Evolutionary conservation across 306 rosid genomes (phyloP), one percentile per base, ranked within the genome.

Genomic region (Cucurbita maxima): DNA sequence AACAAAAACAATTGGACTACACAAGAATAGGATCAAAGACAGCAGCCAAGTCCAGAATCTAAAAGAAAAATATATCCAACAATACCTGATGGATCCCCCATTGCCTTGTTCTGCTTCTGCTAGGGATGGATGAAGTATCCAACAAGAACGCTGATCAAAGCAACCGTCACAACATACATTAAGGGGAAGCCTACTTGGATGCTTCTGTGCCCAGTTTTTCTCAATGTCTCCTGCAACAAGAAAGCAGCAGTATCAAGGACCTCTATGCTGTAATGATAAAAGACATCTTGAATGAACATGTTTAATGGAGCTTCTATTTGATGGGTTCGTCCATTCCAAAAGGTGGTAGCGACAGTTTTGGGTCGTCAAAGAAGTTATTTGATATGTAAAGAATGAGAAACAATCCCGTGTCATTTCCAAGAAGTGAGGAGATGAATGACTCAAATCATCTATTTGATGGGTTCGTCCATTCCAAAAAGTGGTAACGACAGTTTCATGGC

Each of bases 111-210:
- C 6, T 47, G 38, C 12, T 67, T 20, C 38, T 22, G 20, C 78
- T 77, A 87, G 18, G 87, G 77, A 81, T 89, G 95, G 75, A 89
- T 56, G 44, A 77, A 81, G 80, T 86, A 94, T 75, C 99, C 97
- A 13, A 88, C 70, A 20, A 79, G 85, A 79, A 87, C 71, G 45
- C 99, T 82, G 67, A 87, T 60, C 47, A 88, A 83, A 67, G 90
- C 95, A 77, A 91, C 86, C 90, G 83, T 79, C 75, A 86, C 82
- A 77, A 89, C 92, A 87, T 82, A 85, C 75, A 89, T 76, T 40
- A 87, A 72, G 7, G 99, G 96, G 84, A 94, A 91, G 41, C 99
- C 97, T 60, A 62, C 81, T 76, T 78, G 88, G 76, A 73, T 80
- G 30, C 47, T 77, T 80, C 66, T 84, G n/a, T 53, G 73, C 50